phyloP scores from a whole-genome alignment of 1,284 basidiomycete species.

The Cutaneotrichosporon sp. region DNA sequence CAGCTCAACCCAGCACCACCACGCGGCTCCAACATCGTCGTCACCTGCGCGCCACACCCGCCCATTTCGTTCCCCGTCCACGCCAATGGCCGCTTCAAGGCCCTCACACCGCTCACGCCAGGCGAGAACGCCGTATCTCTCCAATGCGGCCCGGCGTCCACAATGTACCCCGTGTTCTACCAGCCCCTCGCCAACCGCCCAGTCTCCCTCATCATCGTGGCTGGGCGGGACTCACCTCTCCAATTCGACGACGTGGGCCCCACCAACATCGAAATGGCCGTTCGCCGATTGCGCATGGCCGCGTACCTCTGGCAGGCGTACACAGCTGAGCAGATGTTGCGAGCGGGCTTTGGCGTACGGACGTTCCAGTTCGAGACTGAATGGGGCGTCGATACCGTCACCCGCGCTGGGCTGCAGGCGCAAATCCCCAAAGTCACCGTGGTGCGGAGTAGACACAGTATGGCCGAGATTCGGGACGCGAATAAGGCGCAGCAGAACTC shows the following conservation, averaged over 20 bases:
- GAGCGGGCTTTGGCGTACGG: constrained; percentile 6
- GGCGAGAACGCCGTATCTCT: constrained; percentile 2
- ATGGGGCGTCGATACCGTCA: constrained; percentile 4
- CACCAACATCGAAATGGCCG: constrained; percentile 5
- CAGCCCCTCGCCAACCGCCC: constrained; percentile 2
- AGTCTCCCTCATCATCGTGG: constrained; percentile 7
- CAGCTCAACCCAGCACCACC: constrained; percentile 1
- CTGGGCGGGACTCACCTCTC: constrained; percentile 5
- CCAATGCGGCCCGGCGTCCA: neutral
- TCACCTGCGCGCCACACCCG: neutral
- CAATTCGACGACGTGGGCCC: constrained; percentile 7
- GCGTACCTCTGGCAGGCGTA: constrained; percentile 13
- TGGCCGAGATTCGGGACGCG: constrained; percentile 5
- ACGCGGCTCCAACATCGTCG: neutral
- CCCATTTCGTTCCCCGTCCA: constrained; percentile 5
- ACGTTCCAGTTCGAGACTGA: constrained; percentile 10
- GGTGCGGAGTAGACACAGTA: constrained; percentile 1
- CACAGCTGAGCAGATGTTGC: constrained; percentile 11
- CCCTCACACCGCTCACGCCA: constrained; percentile 4
- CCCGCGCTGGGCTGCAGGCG: neutral
- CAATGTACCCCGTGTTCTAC: neutral
- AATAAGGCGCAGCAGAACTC: constrained; percentile 10
- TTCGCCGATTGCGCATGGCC: constrained; percentile 9
- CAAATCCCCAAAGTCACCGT: constrained; percentile 4
- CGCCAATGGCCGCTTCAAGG: constrained; percentile 10